Evolutionary conservation across 139 green algal species (phyloP).

Genomic region (Dunaliella primolecta): DNA sequence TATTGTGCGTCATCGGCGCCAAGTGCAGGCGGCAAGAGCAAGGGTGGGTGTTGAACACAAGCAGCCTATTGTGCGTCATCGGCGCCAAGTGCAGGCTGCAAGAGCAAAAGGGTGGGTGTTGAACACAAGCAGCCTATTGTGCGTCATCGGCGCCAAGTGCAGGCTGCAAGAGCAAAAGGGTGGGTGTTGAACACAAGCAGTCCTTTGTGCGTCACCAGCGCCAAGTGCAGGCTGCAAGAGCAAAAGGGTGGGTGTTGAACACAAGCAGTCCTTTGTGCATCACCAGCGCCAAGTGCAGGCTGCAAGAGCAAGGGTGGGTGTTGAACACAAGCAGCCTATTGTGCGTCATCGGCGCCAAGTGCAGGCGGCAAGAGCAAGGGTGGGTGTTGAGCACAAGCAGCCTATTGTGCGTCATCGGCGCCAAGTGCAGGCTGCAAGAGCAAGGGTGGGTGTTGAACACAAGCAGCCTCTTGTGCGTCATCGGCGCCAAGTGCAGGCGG

Average conservation of each 20-base stretch:
- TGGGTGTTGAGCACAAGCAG: no score
- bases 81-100: background rate
- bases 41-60: background rate
- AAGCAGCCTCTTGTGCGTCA: background rate
- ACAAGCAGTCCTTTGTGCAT: background rate
- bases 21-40: background rate
- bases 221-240: background rate
- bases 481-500: background rate
- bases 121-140: background rate
- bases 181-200: background rate
- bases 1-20: background rate
- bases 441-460: background rate
- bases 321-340: background rate
- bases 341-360: background rate
- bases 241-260: background rate
- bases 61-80: background rate
- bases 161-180: background rate
- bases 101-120: background rate
- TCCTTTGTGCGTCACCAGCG: background rate
- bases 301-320: background rate
- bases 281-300: background rate
- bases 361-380: no score
- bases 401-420: no score
- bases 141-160: background rate
- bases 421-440: background rate